Base-by-base conservation (phyloP, 768 basidiomycete species). In the Cubamyces sp. region DNA sequence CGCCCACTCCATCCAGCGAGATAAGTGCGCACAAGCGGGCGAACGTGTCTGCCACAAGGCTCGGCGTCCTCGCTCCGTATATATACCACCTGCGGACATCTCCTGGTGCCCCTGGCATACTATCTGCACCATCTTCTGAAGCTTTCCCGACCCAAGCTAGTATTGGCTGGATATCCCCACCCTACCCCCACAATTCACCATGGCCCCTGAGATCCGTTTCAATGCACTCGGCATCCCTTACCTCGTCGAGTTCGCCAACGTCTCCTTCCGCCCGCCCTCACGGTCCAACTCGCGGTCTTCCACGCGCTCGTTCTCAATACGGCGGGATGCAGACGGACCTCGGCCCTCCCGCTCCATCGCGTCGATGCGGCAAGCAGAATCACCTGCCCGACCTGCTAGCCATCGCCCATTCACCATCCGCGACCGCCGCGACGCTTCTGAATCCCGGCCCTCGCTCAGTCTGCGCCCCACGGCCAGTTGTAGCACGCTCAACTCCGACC, bases 231-330 rank as follows among this genome's bases (percentile, higher is more conserved):
- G 75, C 56, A 68, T 76, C 60, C 75, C 75, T 18, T 76, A 74
- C 64, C 55, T 76, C 61, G 73, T 73, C 59, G 75, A 75, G 56
- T 76, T 75, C 61, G 70, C 73, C 54, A 73, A 74, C 63, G 68
- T 76, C 43, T 62, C 70, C 41, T 72, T 76, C 64, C 71, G 74
- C 53, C 64, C 68, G 16, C 62, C 51, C 12, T 43, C 52, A 9
- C 62, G 57, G 41, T 59, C 57, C 8, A 62, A 50, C 37, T 54
- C 58, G 19, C 58, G 52, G 19, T 61, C 60, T 12, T 57, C 63
- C 49, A 54, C 57, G 34, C 52, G 43, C 46, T 26, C 60, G n/a
- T 28, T 42, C 48, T 57, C 53, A 40, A 42, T 57, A 19, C 47
- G 49, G 7, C 57, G 57, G 7, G 57, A 49, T 7, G 25, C 48